Evolutionary conservation across 2,329 filamentous ascomycete genomes (phyloP).

Genomic region (Fusarium euwallaceae): DNA sequence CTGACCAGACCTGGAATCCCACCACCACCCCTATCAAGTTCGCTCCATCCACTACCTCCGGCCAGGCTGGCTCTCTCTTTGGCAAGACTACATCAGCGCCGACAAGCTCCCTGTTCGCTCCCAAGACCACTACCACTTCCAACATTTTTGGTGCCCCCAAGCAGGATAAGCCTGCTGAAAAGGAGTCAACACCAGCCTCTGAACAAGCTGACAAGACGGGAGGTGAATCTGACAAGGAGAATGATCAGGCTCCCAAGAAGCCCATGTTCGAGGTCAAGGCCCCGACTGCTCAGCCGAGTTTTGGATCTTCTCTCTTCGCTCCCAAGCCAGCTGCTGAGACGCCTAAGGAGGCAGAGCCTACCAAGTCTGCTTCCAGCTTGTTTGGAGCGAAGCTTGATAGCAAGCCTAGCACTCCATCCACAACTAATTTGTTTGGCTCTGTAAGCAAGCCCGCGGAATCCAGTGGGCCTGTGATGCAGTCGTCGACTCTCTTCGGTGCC

Average conservation of each 20-base stretch:
- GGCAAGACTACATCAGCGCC: constrained; percentile 47
- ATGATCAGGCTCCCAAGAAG: constrained; percentile 55
- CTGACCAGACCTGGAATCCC: constrained; percentile 58
- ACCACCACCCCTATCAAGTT: constrained; percentile 70
- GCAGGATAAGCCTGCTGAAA: constrained; percentile 46
- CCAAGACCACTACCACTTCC: constrained; percentile 52
- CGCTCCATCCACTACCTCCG: constrained; percentile 51
- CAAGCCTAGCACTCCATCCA: constrained; percentile 40
- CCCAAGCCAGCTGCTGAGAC: constrained; percentile 50
- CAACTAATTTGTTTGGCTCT: constrained; percentile 56
- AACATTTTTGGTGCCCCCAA: constrained; percentile 55
- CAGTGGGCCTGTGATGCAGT: constrained; percentile 45
- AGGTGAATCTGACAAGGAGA: constrained; percentile 61
- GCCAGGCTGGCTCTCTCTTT: constrained; percentile 51
- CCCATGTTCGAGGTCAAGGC: constrained; percentile 49
- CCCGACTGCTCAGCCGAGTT: constrained; percentile 46
- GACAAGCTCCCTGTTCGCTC: constrained; percentile 52
- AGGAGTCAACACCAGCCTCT: constrained; percentile 43
- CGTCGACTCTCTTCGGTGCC: constrained; percentile 52
- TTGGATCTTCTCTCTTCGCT: constrained; percentile 51
- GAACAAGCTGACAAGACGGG: constrained; percentile 51
- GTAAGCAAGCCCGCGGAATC: constrained; percentile 50
- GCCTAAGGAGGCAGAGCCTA: constrained; percentile 45
- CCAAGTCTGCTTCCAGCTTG: constrained; percentile 48
- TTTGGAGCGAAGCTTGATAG: constrained; percentile 56